Evolutionary conservation across 2,329 filamentous ascomycete genomes (phyloP).

Genomic region (Pleoardoris graminearum): DNA sequence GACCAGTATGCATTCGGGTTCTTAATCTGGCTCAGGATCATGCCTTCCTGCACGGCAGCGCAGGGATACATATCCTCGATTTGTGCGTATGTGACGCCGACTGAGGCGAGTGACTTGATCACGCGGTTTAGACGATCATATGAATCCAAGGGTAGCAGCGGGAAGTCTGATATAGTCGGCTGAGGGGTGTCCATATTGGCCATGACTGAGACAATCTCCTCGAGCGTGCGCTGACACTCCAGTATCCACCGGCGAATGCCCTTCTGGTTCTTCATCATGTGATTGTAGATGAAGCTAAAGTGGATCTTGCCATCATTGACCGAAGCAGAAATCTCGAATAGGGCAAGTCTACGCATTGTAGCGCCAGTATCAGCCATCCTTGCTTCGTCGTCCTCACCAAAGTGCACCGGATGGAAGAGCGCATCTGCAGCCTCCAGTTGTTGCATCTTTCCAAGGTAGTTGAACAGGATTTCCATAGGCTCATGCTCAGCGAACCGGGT

Average conservation of each 20-base stretch:
- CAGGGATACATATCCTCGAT: slow-evolving; percentile 42
- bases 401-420: slow-evolving; percentile 46
- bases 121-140: slow-evolving; percentile 36
- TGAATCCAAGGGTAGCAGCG: slow-evolving; percentile 35
- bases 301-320: slow-evolving; percentile 29
- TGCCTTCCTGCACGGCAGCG: slow-evolving; percentile 38
- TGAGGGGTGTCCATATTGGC: slow-evolving; percentile 25
- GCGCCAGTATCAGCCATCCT: slow-evolving; percentile 33
- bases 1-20: slow-evolving; percentile 37
- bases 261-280: slow-evolving; percentile 37
- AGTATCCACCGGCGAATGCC: slow-evolving; percentile 39
- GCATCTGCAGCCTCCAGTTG: slow-evolving; percentile 53
- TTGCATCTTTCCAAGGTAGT: slow-evolving; percentile 56
- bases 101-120: slow-evolving; percentile 28
- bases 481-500: slow-evolving; percentile 45
- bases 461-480: slow-evolving; percentile 64
- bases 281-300: slow-evolving; percentile 41
- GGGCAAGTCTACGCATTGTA: slow-evolving; percentile 31
- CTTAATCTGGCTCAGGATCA: slow-evolving; percentile 40
- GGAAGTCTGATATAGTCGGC: slow-evolving; percentile 40
- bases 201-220: slow-evolving; percentile 33
- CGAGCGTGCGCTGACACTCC: slow-evolving; percentile 37
- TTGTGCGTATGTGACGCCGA: slow-evolving; percentile 25
- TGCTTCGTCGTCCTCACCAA: slow-evolving; percentile 31
- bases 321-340: slow-evolving; percentile 39